Conservation (phyloP, 306 rosid species). For the Carpinus fangiana region DNA sequence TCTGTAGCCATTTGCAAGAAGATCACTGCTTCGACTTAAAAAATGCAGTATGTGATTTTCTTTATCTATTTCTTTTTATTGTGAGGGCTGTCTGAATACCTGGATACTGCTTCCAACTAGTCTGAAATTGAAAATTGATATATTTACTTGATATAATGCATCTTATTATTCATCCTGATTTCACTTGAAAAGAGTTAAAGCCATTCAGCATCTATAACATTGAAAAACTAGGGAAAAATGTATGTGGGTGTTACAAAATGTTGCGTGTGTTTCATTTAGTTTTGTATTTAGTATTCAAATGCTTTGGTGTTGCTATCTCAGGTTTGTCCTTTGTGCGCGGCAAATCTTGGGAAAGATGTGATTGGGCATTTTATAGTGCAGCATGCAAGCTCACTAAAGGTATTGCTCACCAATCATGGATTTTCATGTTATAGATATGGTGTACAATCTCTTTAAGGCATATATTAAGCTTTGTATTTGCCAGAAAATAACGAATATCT, state of each 20-base stretch:
- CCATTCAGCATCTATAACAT: slow-evolving; percentile 6
- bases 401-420: slow-evolving; percentile 30
- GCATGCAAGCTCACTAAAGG: slow-evolving; percentile 73
- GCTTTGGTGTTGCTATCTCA: slow-evolving; percentile 37
- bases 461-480: slow-evolving; percentile 21
- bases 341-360: slow-evolving; percentile 69
- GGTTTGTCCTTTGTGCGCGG: slow-evolving; percentile 97
- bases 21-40: slow-evolving; percentile 78
- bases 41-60: slow-evolving; percentile 58
- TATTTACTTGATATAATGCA: slow-evolving; percentile 18
- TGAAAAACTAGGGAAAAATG: slow-evolving; percentile 18
- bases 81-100: not conserved
- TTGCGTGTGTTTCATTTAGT: slow-evolving; percentile 2
- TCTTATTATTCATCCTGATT: not conserved
- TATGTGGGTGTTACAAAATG: not conserved
- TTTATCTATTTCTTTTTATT: not conserved
- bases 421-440: slow-evolving; percentile 10
- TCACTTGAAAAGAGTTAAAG: slow-evolving; percentile 17
- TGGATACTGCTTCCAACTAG: slow-evolving; percentile 7
- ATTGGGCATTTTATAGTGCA: slow-evolving; percentile 60
- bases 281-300: slow-evolving; percentile 27
- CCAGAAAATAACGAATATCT: slow-evolving; percentile 19
- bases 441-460: not conserved
- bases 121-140: slow-evolving; percentile 2
- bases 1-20: slow-evolving; percentile 73